Conservation (phyloP, 768 basidiomycete genomes). For the Phaffia australis region DNA sequence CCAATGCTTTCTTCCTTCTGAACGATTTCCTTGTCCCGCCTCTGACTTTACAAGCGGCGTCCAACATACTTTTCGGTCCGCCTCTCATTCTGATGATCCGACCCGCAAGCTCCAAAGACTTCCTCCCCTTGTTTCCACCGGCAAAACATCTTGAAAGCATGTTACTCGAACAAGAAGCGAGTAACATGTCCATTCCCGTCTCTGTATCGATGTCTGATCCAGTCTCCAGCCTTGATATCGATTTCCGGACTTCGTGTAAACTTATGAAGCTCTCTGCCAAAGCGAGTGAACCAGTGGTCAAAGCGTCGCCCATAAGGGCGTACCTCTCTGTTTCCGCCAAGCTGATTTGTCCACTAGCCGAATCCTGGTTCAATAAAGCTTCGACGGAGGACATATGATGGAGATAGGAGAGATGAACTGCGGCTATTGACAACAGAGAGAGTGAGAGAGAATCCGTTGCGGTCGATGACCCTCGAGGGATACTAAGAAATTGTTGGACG, state of each 20-base stretch:
- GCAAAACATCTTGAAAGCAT: conserved; percentile 4
- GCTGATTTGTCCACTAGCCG: neutral
- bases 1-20: too few species aligned
- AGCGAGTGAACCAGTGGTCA: neutral
- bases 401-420: conserved; percentile 3
- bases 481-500: neutral
- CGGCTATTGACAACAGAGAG: neutral
- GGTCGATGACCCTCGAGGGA: neutral
- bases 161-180: neutral
- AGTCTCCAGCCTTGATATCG: neutral
- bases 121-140: neutral
- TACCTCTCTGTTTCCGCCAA: neutral
- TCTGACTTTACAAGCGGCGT: neutral
- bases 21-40: too few species aligned
- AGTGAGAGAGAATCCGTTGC: conserved; percentile 4
- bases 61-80: conserved; percentile 3
- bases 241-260: neutral
- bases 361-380: conserved; percentile 3
- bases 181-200: neutral
- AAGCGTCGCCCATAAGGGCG: neutral
- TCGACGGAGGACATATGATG: conserved; percentile 2
- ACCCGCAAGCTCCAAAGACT: neutral
- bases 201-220: neutral
- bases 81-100: conserved; percentile 11
- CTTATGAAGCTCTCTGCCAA: conserved; percentile 4